Evolutionary conservation across 2,329 filamentous ascomycete genomes (phyloP), one percentile per base, ranked within the genome.

Genomic region (Colletotrichum truncatum): DNA sequence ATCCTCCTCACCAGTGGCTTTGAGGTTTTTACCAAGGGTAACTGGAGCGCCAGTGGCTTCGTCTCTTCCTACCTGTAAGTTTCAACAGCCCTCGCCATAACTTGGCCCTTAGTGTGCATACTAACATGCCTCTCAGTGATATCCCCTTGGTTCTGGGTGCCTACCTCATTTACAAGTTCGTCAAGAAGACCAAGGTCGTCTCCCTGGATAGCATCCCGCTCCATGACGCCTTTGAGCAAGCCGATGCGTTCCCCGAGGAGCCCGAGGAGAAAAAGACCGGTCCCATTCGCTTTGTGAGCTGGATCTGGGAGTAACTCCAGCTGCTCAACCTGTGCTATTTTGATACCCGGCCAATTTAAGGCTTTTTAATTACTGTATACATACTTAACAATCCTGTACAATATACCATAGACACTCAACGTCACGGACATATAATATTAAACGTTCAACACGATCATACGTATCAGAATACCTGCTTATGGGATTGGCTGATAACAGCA

Each of bases 1-100:
- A 89, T 93, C 65, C 78, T 94, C 4, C 80, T 93, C 39, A 93
- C 91, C 4, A 91, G 90, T 67, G 89, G 89, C 1, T 91, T 91
- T 71, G 83, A 84, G 38, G 85, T 88, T 4, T 91, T 91, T 73
- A 89, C 87, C 75, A 84, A 86, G 0, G 79, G 80, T 5, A 80
- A 86, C n/a, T 91, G 86, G 83, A 82, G 80, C n/a, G 81, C 82
- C 0, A 80, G 78, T 25, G 81, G 75, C 49, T 91, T 91, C 72
- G 78, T 91, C 12, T 89, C 88, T 0, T 82, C 87, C 0, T 91
- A 91, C 69, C 82, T 90, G 25, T 88, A 87, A 14, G 85, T 91
- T 51, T 86, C 87, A 0, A 83, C 88, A 12, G 90, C 90, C 71
- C 68, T 85, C 14, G n/a, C n/a, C n/a, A n/a, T n/a, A 11, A 0